Evolutionary conservation across 257 asterid species (phyloP).

Genomic region (Solanum tacnaense): DNA sequence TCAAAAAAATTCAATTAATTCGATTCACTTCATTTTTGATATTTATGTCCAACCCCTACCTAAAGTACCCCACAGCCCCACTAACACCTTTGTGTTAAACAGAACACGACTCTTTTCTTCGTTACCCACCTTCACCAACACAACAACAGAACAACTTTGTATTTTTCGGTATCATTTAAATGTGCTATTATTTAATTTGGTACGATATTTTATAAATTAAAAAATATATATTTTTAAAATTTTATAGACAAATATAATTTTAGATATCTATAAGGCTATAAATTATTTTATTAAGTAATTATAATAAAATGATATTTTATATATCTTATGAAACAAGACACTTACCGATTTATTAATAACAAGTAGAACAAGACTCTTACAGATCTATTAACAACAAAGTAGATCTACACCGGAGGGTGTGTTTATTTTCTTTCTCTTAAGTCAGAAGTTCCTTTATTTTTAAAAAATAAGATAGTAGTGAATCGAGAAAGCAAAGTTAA

Average conservation of each 20-base stretch:
- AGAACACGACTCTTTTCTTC: neutral
- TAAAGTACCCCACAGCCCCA: neutral
- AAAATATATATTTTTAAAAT: too few relatives aligned
- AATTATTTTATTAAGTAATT: too few relatives aligned
- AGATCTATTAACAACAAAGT: neutral
- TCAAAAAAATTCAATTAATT: too few relatives aligned
- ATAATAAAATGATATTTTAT: too few relatives aligned
- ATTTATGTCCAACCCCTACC: neutral
- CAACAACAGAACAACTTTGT: neutral
- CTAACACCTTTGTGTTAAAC: neutral
- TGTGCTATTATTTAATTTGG: fast-evolving
- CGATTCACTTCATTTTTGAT: too few relatives aligned
- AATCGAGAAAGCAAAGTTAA: neutral
- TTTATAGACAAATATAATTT: too few relatives aligned
- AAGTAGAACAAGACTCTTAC: neutral
- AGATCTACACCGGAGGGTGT: neutral
- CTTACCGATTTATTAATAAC: neutral
- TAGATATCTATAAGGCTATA: too few relatives aligned
- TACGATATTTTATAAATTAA: too few relatives aligned
- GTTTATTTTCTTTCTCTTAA: neutral
- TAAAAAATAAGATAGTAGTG: too few relatives aligned
- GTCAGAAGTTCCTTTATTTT: too few relatives aligned
- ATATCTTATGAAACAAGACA: neutral
- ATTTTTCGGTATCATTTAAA: too few relatives aligned
- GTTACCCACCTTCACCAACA: neutral